Evolutionary conservation across 371 early-diverging fungal species (phyloP), one percentile per base, ranked within the genome.

Genomic region (Rhizopus delemar): DNA sequence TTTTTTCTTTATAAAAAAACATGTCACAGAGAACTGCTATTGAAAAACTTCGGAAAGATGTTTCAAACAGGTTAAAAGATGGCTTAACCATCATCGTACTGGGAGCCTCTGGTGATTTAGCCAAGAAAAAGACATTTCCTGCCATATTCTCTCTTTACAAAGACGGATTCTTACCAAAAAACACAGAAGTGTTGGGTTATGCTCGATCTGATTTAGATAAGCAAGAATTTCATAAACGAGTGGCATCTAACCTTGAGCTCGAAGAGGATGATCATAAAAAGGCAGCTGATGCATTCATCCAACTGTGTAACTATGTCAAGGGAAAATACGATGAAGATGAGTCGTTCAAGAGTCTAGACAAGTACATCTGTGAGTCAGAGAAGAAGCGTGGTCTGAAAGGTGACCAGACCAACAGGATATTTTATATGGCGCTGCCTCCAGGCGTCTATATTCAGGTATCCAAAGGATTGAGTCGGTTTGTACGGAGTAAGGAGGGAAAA

Each of bases 361-460:
- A 75, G 12, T 78, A 73, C 33, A 68, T 95, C n/a, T 73, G 70
- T 6, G 74, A 82, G 35, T 63, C 82, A 15, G 90, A 88, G 50
- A 56, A 71, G 8, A 70, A 83, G 28, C 73, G 80, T 16, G 56
- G 56, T 3, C 11, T 75, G 3, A 53, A 61, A 13, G 52, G 69
- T 11, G 70, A 75, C 15, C 70, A 78, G 54, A 69, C 61, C 50
- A 81, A 82, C 59, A 85, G 95, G 31, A 71, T 98, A 32, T 98
- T 96, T 68, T 99, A 99, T 75, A 88, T 99, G 90, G 98, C 99
- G 0, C 74, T 99, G 38, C 99, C 99, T 15, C 99, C 99, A 7
- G 87, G 90, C 6, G 94, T 96, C 29, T 99, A 98, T 77, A 83
- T 90, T 31, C 73, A 82, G 4, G 94, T 97, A 5, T 86, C 96